Evolutionary conservation across 768 basidiomycete species (phyloP).

Genomic region (Amanita pallidorosea): DNA sequence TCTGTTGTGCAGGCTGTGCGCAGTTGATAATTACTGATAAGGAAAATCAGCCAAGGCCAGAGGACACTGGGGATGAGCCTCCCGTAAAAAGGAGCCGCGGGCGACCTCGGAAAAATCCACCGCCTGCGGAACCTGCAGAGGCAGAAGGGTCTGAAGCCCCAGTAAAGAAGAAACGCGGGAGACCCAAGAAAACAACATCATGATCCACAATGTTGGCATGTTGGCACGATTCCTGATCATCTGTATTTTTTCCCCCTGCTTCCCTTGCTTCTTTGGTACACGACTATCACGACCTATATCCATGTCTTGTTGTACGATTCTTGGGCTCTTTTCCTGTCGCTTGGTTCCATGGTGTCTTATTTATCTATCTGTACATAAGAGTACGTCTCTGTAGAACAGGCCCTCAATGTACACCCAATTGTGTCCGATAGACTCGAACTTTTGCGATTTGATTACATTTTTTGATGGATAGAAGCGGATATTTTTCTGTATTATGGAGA

Average conservation of each 20-base stretch:
- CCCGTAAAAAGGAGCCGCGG: constrained; percentile 60
- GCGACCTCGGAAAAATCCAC: constrained; percentile 61
- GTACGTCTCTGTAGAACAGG: constrained; percentile 6
- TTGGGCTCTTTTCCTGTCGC: constrained; percentile 13
- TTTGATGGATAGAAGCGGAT: constrained; percentile 16
- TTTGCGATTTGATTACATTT: constrained; percentile 3
- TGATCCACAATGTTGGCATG: constrained; percentile 7
- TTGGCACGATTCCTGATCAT: constrained; percentile 8
- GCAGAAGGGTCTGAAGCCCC: constrained; percentile 36
- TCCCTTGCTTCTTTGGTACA: neutral
- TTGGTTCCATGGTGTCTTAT: neutral
- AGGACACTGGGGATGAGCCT: constrained; percentile 35
- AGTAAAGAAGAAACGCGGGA: constrained; percentile 61
- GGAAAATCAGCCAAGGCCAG: constrained; percentile 28
- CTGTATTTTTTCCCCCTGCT: neutral
- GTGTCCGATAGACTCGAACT: constrained; percentile 4
- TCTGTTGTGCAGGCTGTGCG: constrained; percentile 5
- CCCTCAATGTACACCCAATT: constrained; percentile 7
- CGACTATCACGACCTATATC: constrained; percentile 3
- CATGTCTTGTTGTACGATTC: constrained; percentile 7
- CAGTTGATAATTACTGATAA: constrained; percentile 9
- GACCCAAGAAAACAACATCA: constrained; percentile 41
- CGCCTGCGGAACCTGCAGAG: constrained; percentile 30
- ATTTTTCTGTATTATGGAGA: constrained; percentile 18
- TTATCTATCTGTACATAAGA: constrained; percentile 8